Conservation (phyloP, 2,329 filamentous ascomycete genomes). For the Seiridium cupressi region DNA sequence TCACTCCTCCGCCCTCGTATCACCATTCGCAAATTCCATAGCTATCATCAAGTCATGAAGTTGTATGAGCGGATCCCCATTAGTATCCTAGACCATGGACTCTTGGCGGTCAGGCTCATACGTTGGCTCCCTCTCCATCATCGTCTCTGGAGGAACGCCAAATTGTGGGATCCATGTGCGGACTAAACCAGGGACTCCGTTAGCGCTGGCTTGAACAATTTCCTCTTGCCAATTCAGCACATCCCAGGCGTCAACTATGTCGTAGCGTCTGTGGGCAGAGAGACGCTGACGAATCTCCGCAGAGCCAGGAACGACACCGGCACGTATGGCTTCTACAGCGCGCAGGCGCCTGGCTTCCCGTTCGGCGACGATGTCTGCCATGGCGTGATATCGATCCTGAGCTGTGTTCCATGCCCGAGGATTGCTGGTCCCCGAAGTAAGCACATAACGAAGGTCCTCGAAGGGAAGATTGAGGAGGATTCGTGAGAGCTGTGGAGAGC, state of each 20-base stretch:
- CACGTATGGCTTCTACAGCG: constrained; percentile 40
- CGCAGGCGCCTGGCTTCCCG: constrained; percentile 55
- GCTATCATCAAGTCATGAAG: constrained; percentile 21
- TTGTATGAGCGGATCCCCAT: constrained; percentile 7
- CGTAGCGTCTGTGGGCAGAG: constrained; percentile 36
- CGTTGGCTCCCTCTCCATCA: constrained; percentile 12
- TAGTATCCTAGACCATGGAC: constrained; percentile 25
- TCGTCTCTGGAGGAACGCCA: constrained; percentile 14
- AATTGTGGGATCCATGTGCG: constrained; percentile 44
- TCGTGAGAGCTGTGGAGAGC: constrained; percentile 58
- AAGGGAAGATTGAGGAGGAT: constrained; percentile 71
- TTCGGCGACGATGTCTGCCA: constrained; percentile 51
- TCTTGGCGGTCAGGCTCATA: constrained; percentile 15
- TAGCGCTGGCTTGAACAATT: constrained; percentile 31
- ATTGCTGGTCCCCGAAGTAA: constrained; percentile 60
- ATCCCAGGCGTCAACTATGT: constrained; percentile 42
- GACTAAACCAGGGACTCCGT: constrained; percentile 39
- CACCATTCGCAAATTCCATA: neutral
- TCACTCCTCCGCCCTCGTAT: constrained; percentile 3
- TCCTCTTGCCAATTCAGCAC: constrained; percentile 50
- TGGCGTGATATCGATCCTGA: constrained; percentile 45
- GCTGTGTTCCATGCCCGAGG: constrained; percentile 48
- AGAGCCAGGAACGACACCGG: constrained; percentile 32
- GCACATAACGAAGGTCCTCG: constrained; percentile 59
- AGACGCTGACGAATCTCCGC: constrained; percentile 31